phyloP scores from a whole-genome alignment of 106 monocot species.

The Apostasia ramifera region DNA sequence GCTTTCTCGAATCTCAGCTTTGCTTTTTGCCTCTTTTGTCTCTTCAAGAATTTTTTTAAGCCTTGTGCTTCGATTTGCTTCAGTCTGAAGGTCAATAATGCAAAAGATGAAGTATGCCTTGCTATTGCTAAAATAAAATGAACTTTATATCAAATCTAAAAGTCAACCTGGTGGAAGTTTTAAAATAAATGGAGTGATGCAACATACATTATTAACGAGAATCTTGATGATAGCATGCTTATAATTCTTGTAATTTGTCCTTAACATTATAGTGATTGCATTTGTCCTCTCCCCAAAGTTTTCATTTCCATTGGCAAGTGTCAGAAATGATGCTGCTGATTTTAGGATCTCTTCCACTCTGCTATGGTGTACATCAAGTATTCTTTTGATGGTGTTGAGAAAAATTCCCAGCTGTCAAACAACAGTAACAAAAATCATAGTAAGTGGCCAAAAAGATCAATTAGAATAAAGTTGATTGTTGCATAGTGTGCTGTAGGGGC shows the following conservation, averaged over 20 bases:
- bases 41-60: slow-evolving; percentile 84
- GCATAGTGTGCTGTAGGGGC: no score
- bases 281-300: slow-evolving; percentile 81
- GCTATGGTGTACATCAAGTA: slow-evolving; percentile 66
- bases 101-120: no score
- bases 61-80: slow-evolving; percentile 60
- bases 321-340: slow-evolving; percentile 50
- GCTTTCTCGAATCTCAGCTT: slow-evolving; percentile 72
- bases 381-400: slow-evolving; percentile 77
- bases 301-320: slow-evolving; percentile 27
- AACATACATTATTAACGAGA: slow-evolving; percentile 70
- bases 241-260: slow-evolving; percentile 88
- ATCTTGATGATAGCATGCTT: slow-evolving; percentile 80
- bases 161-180: no score
- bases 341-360: slow-evolving; percentile 58
- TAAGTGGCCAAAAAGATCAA: no score
- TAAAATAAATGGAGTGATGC: neutral
- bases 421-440: slow-evolving; percentile 7
- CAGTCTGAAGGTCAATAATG: slow-evolving; percentile 28
- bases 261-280: slow-evolving; percentile 57
- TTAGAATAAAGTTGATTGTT: no score
- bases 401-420: slow-evolving; percentile 71
- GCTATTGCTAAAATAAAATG: no score
- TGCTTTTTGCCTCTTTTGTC: slow-evolving; percentile 73
- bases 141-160: no score